Evolutionary conservation across 2,329 filamentous ascomycete species (phyloP), one percentile per base, ranked within the genome.

Genomic region (Exophiala sp.): DNA sequence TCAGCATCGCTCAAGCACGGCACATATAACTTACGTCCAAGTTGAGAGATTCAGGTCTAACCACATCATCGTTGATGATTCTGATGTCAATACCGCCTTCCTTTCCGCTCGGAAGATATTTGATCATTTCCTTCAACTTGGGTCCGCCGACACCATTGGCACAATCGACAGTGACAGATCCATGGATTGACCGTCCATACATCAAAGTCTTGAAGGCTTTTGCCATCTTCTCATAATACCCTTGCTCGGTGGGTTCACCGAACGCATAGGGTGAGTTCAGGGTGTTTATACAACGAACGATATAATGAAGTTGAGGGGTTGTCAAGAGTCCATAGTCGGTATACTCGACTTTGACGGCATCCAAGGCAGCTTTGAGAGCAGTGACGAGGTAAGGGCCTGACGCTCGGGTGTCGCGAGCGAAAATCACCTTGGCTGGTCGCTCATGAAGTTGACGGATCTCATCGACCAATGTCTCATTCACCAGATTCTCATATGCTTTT

Each of bases 231-330:
- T 94, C 83, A 72, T 97, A 97, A 75, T 99, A 99, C 34, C 94
- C 94, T 54, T 84, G 78, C 76, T 97, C 92, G 58, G 88, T 95
- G 49, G 90, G 83, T 68, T 90, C 85, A 53, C 94, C 94, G 68
- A 97, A 99, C 14, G 90, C 83, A 63, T 91, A 86, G 52, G 88
- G 86, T 2, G 89, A 95, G 57, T 88, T 89, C 65, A 94, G 82
- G 1, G 92, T 97, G 75, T 99, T 99, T 74, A 91, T 83, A 72
- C 91, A 95, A 61, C 94, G 89, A 32, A 92, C 92, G 61, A 97
- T 80, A 74, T 99, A 99, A 77, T 99, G 94, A 54, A 99, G 81
- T 75, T 97, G 94, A n/a, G 94, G 94, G 3, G 94, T 99, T 10
- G 94, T 97, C 66, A 96, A 79, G 69, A 91, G 86, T 73, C 92